Evolutionary conservation across 805 yeast genomes (phyloP).

Genomic region (Candida xiaguanensis): DNA sequence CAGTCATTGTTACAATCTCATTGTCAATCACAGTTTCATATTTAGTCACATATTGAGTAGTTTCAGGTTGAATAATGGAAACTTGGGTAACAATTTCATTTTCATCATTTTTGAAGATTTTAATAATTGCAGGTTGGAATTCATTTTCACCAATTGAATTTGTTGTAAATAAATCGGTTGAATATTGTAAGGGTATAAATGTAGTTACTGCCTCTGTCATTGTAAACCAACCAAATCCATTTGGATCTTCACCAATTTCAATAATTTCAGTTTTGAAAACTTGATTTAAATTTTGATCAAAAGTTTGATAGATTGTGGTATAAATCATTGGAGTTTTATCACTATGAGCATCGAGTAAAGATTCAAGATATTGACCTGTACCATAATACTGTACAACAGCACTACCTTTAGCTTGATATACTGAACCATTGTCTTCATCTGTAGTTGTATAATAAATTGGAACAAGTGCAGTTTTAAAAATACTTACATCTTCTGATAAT

Average conservation of each 20-base stretch:
- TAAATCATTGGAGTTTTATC: not conserved
- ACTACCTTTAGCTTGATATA: not conserved
- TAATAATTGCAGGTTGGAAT: not conserved
- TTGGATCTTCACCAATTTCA: not conserved
- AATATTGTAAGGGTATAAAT: not conserved
- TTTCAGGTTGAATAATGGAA: not conserved
- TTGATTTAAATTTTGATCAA: not conserved
- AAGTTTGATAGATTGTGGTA: not conserved
- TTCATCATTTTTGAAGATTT: not conserved
- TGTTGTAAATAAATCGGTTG: not conserved
- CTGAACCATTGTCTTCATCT: not conserved
- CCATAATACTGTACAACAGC: not conserved
- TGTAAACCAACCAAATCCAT: constrained; percentile 2
- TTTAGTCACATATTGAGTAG: not conserved
- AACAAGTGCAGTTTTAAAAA: not conserved
- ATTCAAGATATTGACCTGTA: not conserved
- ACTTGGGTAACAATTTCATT: not conserved
- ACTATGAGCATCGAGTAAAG: not conserved
- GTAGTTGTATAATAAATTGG: not conserved
- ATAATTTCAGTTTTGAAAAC: not conserved
- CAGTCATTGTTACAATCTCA: not conserved
- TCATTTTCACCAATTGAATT: not conserved
- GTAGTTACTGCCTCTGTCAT: not conserved
- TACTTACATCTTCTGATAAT: not conserved
- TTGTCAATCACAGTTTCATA: not conserved